Conservation (phyloP, 1,284 basidiomycete species). For the Pyrrhoderma noxium region DNA sequence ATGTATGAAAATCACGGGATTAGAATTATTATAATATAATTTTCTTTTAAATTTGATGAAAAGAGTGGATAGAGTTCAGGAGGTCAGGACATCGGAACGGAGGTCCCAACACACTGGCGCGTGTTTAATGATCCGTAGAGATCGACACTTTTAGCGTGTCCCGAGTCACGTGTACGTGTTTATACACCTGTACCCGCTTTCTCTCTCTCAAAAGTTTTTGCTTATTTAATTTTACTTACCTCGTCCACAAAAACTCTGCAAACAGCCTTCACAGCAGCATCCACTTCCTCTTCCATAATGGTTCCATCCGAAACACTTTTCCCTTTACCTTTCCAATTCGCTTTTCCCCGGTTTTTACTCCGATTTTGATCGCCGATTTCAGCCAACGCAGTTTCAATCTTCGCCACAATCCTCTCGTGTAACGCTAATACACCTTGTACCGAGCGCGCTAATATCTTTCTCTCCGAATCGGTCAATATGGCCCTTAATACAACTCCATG, state of each 20-base stretch:
- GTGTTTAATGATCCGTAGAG: no score
- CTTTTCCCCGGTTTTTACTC: background rate
- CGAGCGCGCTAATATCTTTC: slow-evolving; percentile 3
- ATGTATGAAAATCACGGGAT: background rate
- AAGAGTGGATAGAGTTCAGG: no score
- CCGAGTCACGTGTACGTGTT: background rate
- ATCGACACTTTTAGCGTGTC: no score
- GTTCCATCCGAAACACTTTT: background rate
- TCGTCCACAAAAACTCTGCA: slow-evolving; percentile 12
- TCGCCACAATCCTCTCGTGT: slow-evolving; percentile 8
- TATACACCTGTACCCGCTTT: background rate
- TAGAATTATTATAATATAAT: background rate
- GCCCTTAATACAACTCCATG: background rate
- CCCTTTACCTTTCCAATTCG: background rate
- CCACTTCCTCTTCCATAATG: slow-evolving; percentile 7
- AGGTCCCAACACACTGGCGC: no score
- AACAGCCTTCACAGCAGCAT: slow-evolving; percentile 13
- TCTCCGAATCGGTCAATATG: slow-evolving; percentile 5
- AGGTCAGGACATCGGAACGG: no score
- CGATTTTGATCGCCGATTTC: background rate
- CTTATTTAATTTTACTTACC: no score
- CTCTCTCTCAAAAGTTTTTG: no score
- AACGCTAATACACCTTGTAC: slow-evolving; percentile 8
- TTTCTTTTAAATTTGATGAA: no score
- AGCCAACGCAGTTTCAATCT: slow-evolving; percentile 6